Conservation (phyloP, 805 yeast species). For the Candida qinlingensis region DNA sequence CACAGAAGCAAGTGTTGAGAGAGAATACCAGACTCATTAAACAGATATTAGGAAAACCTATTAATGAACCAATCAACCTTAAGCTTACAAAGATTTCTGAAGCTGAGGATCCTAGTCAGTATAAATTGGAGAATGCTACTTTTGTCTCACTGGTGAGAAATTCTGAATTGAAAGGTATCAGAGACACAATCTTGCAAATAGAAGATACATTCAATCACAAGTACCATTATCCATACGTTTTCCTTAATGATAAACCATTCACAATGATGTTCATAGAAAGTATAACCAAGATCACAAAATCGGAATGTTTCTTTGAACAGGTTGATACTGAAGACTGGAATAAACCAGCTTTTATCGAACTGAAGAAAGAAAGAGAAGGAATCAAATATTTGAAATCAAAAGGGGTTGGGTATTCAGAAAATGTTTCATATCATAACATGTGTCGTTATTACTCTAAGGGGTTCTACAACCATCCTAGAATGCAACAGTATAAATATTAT, state of each 20-base stretch:
- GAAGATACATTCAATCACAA: slow-evolving; percentile 63
- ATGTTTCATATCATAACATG: slow-evolving; percentile 73
- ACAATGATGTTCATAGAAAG: slow-evolving; percentile 46
- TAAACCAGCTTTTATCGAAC: slow-evolving; percentile 53
- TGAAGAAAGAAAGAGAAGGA: slow-evolving; percentile 33
- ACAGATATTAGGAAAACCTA: slow-evolving; percentile 7
- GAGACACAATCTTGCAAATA: slow-evolving; percentile 50
- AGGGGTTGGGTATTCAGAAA: slow-evolving; percentile 54
- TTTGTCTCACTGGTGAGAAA: slow-evolving; percentile 69
- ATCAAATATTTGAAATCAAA: slow-evolving; percentile 35
- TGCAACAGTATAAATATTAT: slow-evolving; percentile 59
- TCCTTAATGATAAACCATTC: slow-evolving; percentile 68
- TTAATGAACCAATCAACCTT: slow-evolving; percentile 26
- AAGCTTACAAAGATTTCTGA: slow-evolving; percentile 14
- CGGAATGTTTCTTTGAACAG: slow-evolving; percentile 41
- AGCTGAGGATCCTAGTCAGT: slow-evolving; percentile 7
- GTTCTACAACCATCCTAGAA: slow-evolving; percentile 58
- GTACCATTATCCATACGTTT: slow-evolving; percentile 76
- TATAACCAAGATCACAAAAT: slow-evolving; percentile 35
- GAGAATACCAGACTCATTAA: slow-evolving; percentile 9
- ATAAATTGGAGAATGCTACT: slow-evolving; percentile 62
- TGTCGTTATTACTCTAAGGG: slow-evolving; percentile 69
- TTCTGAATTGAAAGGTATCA: slow-evolving; percentile 45
- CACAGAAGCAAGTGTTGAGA: slow-evolving; percentile 13
- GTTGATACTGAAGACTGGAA: slow-evolving; percentile 48